Evolutionary conservation across 2,329 filamentous ascomycete species (phyloP).

Genomic region (Cephalotrichum gorgonifer): DNA sequence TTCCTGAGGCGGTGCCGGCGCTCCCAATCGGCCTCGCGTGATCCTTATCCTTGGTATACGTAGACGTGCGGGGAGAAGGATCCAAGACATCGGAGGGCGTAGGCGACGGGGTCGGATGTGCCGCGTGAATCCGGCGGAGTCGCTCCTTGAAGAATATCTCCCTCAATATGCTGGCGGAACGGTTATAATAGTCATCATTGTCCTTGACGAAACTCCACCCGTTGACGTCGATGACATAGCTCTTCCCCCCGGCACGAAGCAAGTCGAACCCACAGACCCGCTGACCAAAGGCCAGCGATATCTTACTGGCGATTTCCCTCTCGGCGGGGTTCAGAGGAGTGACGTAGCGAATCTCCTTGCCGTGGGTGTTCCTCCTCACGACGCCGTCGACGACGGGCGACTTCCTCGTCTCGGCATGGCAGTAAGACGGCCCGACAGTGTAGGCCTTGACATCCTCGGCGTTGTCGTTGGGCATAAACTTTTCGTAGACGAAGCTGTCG

Average conservation of each 20-base stretch:
- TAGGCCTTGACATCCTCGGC: conserved; percentile 98
- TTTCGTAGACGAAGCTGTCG: conserved; percentile 91
- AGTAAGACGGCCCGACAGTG: conserved; percentile 86
- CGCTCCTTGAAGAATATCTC: conserved; percentile 83
- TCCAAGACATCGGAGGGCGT: conserved; percentile 29
- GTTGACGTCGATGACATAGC: conserved; percentile 97
- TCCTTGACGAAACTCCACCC: conserved; percentile 99
- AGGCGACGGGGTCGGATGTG: conserved; percentile 30
- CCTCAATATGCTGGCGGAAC: conserved; percentile 74
- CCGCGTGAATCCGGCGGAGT: conserved; percentile 48
- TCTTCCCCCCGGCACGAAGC: conserved; percentile 75
- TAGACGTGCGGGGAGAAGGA: conserved; percentile 21
- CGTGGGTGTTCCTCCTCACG: conserved; percentile 90
- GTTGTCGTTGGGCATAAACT: conserved; percentile 94
- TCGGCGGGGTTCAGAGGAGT: conserved; percentile 75
- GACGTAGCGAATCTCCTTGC: conserved; percentile 93
- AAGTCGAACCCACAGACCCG: conserved; percentile 94
- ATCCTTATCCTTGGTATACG: not conserved
- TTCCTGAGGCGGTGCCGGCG: not conserved
- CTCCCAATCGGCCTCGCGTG: not conserved
- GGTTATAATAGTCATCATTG: conserved; percentile 96
- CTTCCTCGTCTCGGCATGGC: conserved; percentile 93
- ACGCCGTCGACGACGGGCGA: conserved; percentile 95
- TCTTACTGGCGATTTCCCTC: conserved; percentile 76
- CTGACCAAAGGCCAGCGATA: conserved; percentile 86